Percentiles rank a stretch among this genome's conserved stretches.
Evolutionary conservation across 108 stramenopile species (phyloP).

Genomic region (Cyclostephanos tholiformis): DNA sequence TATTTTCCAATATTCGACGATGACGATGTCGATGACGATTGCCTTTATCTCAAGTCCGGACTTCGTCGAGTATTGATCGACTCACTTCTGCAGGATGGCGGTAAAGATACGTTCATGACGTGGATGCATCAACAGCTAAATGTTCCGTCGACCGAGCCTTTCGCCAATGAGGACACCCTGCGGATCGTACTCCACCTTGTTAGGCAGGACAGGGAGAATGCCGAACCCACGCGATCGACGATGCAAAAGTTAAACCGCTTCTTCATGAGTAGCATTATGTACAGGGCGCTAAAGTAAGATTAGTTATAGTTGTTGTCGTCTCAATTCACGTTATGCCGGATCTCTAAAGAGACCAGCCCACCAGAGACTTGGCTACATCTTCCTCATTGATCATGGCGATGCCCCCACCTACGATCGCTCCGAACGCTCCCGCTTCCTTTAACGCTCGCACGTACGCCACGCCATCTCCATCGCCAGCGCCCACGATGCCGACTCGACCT

Average conservation of each 20-base stretch:
- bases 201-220: conserved; percentile 61
- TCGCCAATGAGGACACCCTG: too few species aligned
- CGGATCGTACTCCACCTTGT: conserved; percentile 65
- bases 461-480: conserved; percentile 29
- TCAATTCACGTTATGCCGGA: neutral
- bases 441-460: conserved; percentile 60
- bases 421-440: conserved; percentile 70
- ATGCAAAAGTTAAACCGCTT: conserved; percentile 82
- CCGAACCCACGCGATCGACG: conserved; percentile 69
- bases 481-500: conserved; percentile 76
- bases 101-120: conserved; percentile 49
- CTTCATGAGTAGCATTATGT: conserved; percentile 62
- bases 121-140: conserved; percentile 41
- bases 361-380: conserved; percentile 22
- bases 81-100: conserved; percentile 25
- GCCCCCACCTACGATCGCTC: conserved; percentile 78
- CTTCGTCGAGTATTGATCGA: conserved; percentile 24
- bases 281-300: neutral
- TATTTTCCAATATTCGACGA: neutral
- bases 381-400: conserved; percentile 47
- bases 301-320: neutral
- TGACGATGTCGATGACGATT: neutral
- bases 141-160: conserved; percentile 8
- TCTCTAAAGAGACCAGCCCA: conserved; percentile 23
- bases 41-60: conserved; percentile 45